Evolutionary conservation across 139 green algal species (phyloP).

Genomic region (Chlorella sp.): DNA sequence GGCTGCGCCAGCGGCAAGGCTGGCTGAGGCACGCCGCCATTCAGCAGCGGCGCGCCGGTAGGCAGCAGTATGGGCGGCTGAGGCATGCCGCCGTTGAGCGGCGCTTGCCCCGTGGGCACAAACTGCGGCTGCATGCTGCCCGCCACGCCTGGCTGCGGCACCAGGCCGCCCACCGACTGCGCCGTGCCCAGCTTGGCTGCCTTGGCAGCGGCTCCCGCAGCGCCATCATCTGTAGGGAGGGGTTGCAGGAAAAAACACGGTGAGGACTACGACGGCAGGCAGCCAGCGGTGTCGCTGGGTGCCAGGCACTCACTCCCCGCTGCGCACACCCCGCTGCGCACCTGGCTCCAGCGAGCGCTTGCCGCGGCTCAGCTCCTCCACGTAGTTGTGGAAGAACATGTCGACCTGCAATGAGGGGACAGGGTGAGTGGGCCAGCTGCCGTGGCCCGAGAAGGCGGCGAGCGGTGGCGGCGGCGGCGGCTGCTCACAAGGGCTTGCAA

Average conservation of each 20-base stretch:
- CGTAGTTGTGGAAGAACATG: constrained; percentile 47
- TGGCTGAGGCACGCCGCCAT: background rate
- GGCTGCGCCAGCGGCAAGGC: background rate
- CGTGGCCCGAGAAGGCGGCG: no score
- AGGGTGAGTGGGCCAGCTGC: background rate
- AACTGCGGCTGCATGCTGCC: constrained; percentile 20
- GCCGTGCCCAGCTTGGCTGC: background rate
- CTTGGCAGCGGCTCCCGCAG: background rate
- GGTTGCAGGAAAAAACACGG: background rate
- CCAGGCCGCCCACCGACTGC: background rate
- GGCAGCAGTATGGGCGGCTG: background rate
- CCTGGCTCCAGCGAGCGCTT: constrained; percentile 27
- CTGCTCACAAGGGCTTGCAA: no score
- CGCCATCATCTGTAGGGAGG: background rate
- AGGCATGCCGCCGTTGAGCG: background rate
- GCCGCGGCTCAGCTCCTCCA: constrained; percentile 27
- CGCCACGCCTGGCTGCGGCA: background rate
- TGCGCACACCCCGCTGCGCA: no score
- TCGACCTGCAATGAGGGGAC: constrained; percentile 22
- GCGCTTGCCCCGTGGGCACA: background rate
- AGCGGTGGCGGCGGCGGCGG: no score
- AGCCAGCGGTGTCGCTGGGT: no score
- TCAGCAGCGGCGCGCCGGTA: no score
- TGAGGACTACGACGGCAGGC: no score
- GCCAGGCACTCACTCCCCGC: no score